phyloP scores from a whole-genome alignment of 2,329 filamentous ascomycete species.

The Colletotrichum musae region DNA sequence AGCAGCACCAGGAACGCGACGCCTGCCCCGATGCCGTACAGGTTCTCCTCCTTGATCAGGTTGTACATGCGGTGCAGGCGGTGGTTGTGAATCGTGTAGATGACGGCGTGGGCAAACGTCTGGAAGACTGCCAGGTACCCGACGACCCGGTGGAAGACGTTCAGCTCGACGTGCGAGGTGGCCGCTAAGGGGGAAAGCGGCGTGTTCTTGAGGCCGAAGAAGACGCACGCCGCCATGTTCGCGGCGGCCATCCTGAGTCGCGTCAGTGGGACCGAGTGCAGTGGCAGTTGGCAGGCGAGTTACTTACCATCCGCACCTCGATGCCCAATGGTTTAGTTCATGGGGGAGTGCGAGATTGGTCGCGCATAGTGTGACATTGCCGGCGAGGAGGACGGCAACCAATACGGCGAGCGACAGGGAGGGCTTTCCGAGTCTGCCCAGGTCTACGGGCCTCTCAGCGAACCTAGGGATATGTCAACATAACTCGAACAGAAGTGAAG shows the following conservation, averaged over 20 bases:
- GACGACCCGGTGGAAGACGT: constrained; percentile 61
- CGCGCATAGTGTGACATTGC: constrained; percentile 1
- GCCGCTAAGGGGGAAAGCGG: constrained; percentile 56
- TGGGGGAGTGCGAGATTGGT: constrained; percentile 4
- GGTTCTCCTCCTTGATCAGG: constrained; percentile 48
- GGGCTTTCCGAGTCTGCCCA: constrained; percentile 19
- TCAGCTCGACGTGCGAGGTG: constrained; percentile 62
- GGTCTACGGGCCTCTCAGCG: constrained; percentile 5
- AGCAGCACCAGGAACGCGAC: constrained; percentile 56
- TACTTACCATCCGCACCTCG: constrained; percentile 45
- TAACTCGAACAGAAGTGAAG: neutral
- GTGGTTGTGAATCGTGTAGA: constrained; percentile 52
- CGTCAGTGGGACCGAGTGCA: neutral
- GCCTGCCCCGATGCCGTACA: constrained; percentile 54
- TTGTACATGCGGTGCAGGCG: constrained; percentile 40
- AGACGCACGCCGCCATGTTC: constrained; percentile 57
- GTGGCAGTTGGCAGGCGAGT: neutral
- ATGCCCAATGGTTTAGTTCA: constrained; percentile 39
- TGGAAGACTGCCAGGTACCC: constrained; percentile 59
- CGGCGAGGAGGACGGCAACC: neutral
- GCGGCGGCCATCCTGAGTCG: constrained; percentile 59
- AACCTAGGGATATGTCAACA: constrained; percentile 1
- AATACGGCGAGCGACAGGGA: neutral
- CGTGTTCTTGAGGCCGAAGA: constrained; percentile 64
- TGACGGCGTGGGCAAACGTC: constrained; percentile 53